Conservation (phyloP, 2,329 filamentous ascomycete genomes). For the Macrophomina phaseolina region DNA sequence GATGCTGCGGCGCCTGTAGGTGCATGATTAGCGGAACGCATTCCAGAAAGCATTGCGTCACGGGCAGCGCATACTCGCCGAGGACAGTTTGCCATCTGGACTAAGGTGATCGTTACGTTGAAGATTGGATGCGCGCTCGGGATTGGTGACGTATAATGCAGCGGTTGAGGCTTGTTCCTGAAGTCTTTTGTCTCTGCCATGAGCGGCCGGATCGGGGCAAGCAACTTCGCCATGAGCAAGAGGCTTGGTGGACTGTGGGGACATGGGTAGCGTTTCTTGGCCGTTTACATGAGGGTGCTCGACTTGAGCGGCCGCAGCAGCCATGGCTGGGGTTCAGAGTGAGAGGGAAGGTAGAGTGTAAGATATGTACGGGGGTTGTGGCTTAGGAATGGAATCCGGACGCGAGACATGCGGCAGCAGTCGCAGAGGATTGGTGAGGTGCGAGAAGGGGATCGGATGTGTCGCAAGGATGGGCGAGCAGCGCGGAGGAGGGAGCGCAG, state of each 20-base stretch:
- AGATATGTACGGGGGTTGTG: background rate
- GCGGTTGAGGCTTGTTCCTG: constrained; percentile 64
- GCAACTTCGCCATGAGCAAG: constrained; percentile 5
- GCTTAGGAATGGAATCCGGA: background rate
- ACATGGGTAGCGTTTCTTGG: background rate
- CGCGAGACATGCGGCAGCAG: background rate
- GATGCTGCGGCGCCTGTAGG: constrained; percentile 63
- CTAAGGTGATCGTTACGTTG: constrained; percentile 48
- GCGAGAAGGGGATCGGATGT: constrained; percentile 1
- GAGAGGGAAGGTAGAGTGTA: background rate
- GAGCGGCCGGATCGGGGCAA: constrained; percentile 54
- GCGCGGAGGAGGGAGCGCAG: background rate
- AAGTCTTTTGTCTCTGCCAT: constrained; percentile 45
- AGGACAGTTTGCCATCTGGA: constrained; percentile 61
- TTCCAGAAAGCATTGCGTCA: background rate
- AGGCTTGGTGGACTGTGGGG: background rate
- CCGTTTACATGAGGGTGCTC: background rate
- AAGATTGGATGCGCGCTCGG: constrained; percentile 38
- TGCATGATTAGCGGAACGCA: constrained; percentile 30
- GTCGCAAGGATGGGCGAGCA: constrained; percentile 13
- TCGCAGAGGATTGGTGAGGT: constrained; percentile 4
- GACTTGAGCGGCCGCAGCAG: constrained; percentile 3
- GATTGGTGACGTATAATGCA: constrained; percentile 62
- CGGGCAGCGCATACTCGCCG: constrained; percentile 55
- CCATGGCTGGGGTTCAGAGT: constrained; percentile 1